phyloP scores from a whole-genome alignment of 2,329 filamentous ascomycete species.

The Periconia macrospinosa region DNA sequence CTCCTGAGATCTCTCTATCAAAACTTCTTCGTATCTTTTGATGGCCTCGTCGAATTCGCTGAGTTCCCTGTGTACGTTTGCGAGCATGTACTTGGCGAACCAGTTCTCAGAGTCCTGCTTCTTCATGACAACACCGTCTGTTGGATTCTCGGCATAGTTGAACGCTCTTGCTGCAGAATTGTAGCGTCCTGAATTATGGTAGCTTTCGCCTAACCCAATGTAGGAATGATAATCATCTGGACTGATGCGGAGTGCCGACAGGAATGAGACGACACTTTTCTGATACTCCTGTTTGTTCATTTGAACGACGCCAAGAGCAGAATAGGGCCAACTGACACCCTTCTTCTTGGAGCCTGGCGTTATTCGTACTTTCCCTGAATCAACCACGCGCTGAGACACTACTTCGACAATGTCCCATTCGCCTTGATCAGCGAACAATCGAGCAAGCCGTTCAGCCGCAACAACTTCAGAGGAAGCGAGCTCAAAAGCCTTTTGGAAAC shows the following conservation, averaged over 20 bases:
- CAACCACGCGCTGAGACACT: slow-evolving; percentile 84
- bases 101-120: slow-evolving; percentile 71
- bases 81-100: slow-evolving; percentile 97
- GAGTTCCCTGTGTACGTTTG: slow-evolving; percentile 89
- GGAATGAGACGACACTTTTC: slow-evolving; percentile 88
- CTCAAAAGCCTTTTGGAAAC: slow-evolving; percentile 96
- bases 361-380: slow-evolving; percentile 90
- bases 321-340: slow-evolving; percentile 94
- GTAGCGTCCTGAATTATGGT: slow-evolving; percentile 89
- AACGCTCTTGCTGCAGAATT: slow-evolving; percentile 94
- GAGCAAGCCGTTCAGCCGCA: slow-evolving; percentile 84
- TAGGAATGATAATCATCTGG: slow-evolving; percentile 92
- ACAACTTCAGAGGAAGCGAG: slow-evolving; percentile 83
- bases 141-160: slow-evolving; percentile 77
- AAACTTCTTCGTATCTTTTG: slow-evolving; percentile 71
- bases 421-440: slow-evolving; percentile 81
- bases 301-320: slow-evolving; percentile 89
- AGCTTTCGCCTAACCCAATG: slow-evolving; percentile 96
- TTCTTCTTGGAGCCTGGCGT: slow-evolving; percentile 91
- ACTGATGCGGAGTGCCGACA: slow-evolving; percentile 80
- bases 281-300: slow-evolving; percentile 91
- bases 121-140: slow-evolving; percentile 59
- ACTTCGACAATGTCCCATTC: slow-evolving; percentile 98
- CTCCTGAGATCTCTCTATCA: slow-evolving; percentile 69
- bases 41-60: slow-evolving; percentile 88